Percentiles rank a stretch among this genome's conserved stretches.
Evolutionary conservation across 1,139 yeast genomes (phyloP).

Genomic region (Chernovozyma sophiae-reginae): DNA sequence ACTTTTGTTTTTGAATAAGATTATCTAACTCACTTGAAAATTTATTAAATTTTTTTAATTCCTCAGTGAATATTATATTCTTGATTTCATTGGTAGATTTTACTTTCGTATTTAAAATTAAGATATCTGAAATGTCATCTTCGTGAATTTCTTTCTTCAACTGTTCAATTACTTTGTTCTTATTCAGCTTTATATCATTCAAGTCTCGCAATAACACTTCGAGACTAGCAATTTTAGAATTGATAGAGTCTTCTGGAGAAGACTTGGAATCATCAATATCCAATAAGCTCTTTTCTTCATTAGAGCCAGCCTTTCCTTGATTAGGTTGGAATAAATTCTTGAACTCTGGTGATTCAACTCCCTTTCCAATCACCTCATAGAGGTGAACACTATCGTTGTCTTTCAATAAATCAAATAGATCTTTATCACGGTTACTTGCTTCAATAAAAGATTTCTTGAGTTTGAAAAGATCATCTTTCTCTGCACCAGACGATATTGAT

Average conservation of each 20-base stretch:
- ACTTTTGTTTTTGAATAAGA: slow-evolving; percentile 60
- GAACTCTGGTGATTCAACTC: slow-evolving; percentile 30
- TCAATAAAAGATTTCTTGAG: slow-evolving; percentile 63
- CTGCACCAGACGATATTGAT: slow-evolving; percentile 12
- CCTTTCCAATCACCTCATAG: slow-evolving; percentile 29
- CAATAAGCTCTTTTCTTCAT: slow-evolving; percentile 46
- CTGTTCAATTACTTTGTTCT: slow-evolving; percentile 56
- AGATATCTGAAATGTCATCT: slow-evolving; percentile 81
- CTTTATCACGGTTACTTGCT: slow-evolving; percentile 65
- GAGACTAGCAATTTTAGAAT: slow-evolving; percentile 35
- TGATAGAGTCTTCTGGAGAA: slow-evolving; percentile 20
- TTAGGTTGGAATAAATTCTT: slow-evolving; percentile 22
- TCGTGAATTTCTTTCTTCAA: slow-evolving; percentile 68
- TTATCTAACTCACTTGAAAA: slow-evolving; percentile 65
- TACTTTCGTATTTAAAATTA: slow-evolving; percentile 63
- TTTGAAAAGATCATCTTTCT: slow-evolving; percentile 50
- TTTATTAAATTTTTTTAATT: slow-evolving; percentile 72
- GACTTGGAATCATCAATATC: slow-evolving; percentile 53
- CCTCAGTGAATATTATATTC: slow-evolving; percentile 61
- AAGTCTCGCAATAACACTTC: slow-evolving; percentile 46
- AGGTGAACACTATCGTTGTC: slow-evolving; percentile 20
- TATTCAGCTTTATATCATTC: slow-evolving; percentile 50
- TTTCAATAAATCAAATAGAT: slow-evolving; percentile 39
- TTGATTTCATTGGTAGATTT: slow-evolving; percentile 56
- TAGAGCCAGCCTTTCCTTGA: slow-evolving; percentile 14